Evolutionary conservation across 257 asterid species (phyloP).

Genomic region (Solanum chilense): DNA sequence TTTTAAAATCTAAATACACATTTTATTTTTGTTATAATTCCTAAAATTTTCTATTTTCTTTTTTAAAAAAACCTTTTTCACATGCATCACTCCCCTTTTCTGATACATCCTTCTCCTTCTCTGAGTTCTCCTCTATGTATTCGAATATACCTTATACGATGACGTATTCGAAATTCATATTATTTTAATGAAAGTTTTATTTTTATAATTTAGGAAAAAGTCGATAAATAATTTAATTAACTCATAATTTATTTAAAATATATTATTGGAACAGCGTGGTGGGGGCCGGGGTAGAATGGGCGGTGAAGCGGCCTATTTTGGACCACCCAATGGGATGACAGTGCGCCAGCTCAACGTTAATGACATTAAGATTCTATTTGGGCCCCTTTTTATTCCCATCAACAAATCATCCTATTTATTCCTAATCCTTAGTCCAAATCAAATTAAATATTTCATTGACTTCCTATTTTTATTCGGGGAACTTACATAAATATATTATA

Average conservation of each 20-base stretch:
- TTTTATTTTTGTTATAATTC: no score
- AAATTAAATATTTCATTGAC: background rate
- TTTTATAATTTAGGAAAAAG: no score
- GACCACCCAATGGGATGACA: background rate
- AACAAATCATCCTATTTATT: background rate
- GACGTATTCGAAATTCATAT: no score
- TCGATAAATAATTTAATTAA: accelerated
- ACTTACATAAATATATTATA: no score
- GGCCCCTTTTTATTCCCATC: background rate
- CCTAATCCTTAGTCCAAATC: background rate
- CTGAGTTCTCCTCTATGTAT: no score
- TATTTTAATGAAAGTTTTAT: no score
- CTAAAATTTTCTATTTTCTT: no score
- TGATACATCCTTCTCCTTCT: background rate
- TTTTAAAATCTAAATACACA: background rate
- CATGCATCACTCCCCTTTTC: background rate
- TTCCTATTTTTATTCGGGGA: no score
- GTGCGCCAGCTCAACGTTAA: background rate
- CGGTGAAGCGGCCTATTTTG: background rate
- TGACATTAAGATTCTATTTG: background rate
- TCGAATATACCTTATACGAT: no score
- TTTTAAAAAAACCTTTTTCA: accelerated
- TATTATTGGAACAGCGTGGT: background rate
- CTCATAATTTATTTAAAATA: no score
- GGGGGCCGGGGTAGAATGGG: background rate